phyloP scores from a whole-genome alignment of 768 basidiomycete species.

The Neoboletus brunneissimus region DNA sequence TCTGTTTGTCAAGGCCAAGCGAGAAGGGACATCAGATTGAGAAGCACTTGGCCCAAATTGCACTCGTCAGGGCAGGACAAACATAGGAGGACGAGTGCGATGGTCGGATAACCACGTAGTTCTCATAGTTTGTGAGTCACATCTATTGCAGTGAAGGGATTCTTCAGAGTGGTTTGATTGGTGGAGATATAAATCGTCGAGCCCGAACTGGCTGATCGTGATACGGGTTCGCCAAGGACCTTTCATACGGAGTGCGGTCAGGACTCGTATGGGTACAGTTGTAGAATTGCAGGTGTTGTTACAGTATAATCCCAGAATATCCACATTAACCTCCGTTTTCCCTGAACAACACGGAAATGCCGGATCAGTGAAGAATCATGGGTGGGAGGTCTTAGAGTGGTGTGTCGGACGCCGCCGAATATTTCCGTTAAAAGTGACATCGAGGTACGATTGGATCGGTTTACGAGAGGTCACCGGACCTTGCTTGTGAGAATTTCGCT shows the following conservation, averaged over 20 bases:
- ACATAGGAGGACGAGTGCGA: too few relatives aligned
- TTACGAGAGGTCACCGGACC: too few relatives aligned
- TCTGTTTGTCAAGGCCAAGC: too few relatives aligned
- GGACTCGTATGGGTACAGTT: too few relatives aligned
- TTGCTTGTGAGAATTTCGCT: background rate
- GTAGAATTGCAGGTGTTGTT: too few relatives aligned
- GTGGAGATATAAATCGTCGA: background rate
- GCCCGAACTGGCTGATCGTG: background rate
- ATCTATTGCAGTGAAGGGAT: background rate
- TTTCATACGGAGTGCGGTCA: background rate
- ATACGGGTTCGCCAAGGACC: background rate
- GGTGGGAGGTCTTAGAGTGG: background rate
- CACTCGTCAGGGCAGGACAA: background rate
- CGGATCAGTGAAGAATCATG: background rate
- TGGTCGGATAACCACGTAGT: background rate
- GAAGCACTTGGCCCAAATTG: background rate
- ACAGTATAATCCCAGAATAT: background rate
- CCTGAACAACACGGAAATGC: background rate
- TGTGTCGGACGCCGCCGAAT: background rate
- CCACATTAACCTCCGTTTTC: background rate
- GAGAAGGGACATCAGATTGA: too few relatives aligned
- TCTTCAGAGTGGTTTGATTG: background rate
- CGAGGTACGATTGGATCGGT: too few relatives aligned
- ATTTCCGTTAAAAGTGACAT: background rate
- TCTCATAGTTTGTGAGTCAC: background rate